Evolutionary conservation across 2,329 filamentous ascomycete genomes (phyloP), one percentile per base, ranked within the genome.

Genomic region (Monascus ruber): DNA sequence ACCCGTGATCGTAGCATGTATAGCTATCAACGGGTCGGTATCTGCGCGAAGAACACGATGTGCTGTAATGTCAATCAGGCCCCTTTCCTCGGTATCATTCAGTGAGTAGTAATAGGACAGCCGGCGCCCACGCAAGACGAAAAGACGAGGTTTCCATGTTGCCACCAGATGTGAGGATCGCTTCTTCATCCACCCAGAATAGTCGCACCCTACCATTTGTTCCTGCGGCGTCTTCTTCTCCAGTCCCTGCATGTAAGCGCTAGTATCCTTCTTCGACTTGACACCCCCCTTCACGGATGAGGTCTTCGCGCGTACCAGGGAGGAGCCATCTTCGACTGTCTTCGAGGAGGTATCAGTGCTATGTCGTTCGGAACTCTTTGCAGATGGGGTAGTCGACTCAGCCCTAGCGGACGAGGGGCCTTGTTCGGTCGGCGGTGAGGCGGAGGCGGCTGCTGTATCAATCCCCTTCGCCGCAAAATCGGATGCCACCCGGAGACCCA

Each of bases 131-230:
- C 87, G 88, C 42, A 98, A 76, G 5, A 98, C 81, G 56, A 98
- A 98, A n/a, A 96, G 73, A 8, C 91, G 81, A 8, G 88, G 84
- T 57, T 96, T 98, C 91, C 91, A 98, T 1, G 88, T 94, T 2
- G 87, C 87, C 81, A 98, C 94, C 28, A 96, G 71, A 54, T 89
- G 91, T 1, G 86, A 89, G 43, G 86, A 94, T 64, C 93, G 88
- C 73, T 98, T 98, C 71, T 91, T 96, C 91, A 98, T 98, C 91
- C 91, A 98, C 1, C 91, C 91, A 53, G 82, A 89, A 60, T 94
- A 96, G 56, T 98, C 89, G 40, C 86, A 89, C 44, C 78, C 79
- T 45, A 79, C 69, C 63, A 94, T 91, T 44, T 89, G 87, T 56
- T 94, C 85, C 40, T 79, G 72, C 0, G 91, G 91, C 0, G 76